Conservation (phyloP, 495 filamentous ascomycete species). For the Neurospora hispaniola region DNA sequence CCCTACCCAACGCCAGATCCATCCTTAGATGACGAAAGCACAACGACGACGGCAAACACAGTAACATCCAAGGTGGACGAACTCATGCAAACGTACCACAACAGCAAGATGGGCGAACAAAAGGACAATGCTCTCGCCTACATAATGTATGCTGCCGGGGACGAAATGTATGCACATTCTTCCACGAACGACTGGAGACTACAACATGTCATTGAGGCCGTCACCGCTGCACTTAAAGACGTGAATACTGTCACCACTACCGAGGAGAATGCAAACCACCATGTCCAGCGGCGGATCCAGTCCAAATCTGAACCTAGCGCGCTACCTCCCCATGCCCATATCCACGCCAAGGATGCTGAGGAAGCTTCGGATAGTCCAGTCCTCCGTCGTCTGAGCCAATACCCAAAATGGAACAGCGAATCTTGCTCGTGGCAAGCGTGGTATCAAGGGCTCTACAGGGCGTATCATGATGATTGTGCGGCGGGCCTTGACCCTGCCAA, state of each 20-base stretch:
- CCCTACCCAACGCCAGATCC: neutral
- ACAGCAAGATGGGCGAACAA: neutral
- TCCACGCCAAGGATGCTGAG: neutral
- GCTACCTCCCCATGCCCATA: neutral
- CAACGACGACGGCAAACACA: neutral
- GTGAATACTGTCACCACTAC: neutral
- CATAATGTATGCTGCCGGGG: neutral
- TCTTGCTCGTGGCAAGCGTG: neutral
- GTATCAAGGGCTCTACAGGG: neutral
- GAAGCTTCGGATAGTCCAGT: neutral
- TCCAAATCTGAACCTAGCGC: neutral
- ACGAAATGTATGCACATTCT: neutral
- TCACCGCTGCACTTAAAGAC: neutral
- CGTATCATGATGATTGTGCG: neutral
- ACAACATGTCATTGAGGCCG: neutral
- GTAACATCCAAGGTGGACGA: neutral
- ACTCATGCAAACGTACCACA: neutral
- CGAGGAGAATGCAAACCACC: neutral
- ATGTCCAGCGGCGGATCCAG: neutral
- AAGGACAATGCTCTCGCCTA: neutral
- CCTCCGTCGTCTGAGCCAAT: neutral
- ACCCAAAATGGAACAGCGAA: neutral
- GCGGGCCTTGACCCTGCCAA: neutral
- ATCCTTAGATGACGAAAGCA: neutral
- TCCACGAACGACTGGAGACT: neutral